Evolutionary conservation across 805 yeast species (phyloP).

Genomic region (Lipomyces sp.): DNA sequence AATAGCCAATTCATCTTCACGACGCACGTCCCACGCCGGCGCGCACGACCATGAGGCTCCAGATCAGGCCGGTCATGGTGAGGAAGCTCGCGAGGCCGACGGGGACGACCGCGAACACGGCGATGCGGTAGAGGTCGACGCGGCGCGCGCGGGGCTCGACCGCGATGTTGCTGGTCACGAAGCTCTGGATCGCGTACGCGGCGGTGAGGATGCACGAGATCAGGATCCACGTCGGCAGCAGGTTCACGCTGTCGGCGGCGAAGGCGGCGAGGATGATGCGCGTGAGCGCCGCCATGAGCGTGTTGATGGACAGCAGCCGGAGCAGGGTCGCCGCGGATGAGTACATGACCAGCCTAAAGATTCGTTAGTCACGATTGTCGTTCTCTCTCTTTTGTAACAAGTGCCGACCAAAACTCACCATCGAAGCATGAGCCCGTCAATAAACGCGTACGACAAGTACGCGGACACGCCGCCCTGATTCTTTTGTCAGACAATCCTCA

Average conservation of each 20-base stretch:
- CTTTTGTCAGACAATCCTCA: neutral
- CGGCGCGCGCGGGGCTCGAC: constrained; percentile 53
- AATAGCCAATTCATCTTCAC: too few species aligned
- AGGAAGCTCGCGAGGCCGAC: constrained; percentile 91
- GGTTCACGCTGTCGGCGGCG: constrained; percentile 67
- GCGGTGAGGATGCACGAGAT: constrained; percentile 76
- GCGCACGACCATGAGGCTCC: constrained; percentile 38
- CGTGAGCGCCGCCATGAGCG: constrained; percentile 67
- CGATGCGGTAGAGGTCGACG: constrained; percentile 70
- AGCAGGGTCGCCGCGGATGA: constrained; percentile 84
- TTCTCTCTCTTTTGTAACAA: too few species aligned
- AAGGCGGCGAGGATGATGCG: constrained; percentile 63
- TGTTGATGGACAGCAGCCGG: constrained; percentile 77
- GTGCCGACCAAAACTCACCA: too few species aligned
- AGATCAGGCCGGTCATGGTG: constrained; percentile 79
- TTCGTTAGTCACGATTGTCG: neutral
- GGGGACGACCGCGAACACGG: constrained; percentile 97
- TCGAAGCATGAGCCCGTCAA: constrained; percentile 86
- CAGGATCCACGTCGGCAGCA: constrained; percentile 85
- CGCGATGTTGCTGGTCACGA: constrained; percentile 65
- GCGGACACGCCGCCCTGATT: constrained; percentile 75
- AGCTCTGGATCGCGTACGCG: constrained; percentile 79
- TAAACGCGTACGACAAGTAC: constrained; percentile 73
- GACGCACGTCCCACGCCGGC: too few species aligned
- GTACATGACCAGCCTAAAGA: constrained; percentile 69